phyloP scores from a whole-genome alignment of 331 rosid genomes.

The Rhamnella rubrinervis region DNA sequence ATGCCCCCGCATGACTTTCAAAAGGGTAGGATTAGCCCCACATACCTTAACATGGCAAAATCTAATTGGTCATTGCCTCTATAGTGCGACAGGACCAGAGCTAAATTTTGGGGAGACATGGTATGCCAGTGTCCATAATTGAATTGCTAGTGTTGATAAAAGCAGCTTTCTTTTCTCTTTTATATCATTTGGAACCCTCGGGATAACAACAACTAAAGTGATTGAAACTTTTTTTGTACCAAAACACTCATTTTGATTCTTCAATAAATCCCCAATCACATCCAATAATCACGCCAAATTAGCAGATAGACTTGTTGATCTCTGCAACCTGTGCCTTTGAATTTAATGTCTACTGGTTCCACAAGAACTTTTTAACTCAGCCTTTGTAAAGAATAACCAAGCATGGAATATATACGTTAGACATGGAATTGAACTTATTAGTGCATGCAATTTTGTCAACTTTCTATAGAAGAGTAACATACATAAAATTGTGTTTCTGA shows the following conservation, averaged over 20 bases:
- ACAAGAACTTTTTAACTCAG: too few relatives aligned
- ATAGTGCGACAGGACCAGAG: constrained; percentile 30
- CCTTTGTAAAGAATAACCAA: too few relatives aligned
- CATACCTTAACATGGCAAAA: constrained; percentile 25
- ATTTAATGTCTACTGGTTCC: too few relatives aligned
- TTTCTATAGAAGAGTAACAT: too few relatives aligned
- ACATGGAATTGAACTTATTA: too few relatives aligned
- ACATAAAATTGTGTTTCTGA: too few relatives aligned
- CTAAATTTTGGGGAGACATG: constrained; percentile 37
- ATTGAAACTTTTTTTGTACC: constrained; percentile 20
- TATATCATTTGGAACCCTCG: constrained; percentile 26
- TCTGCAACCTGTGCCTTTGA: too few relatives aligned
- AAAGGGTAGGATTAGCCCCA: constrained; percentile 9
- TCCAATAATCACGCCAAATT: constrained; percentile 45
- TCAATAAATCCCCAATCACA: constrained; percentile 41
- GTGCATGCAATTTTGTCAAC: too few relatives aligned
- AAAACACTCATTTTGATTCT: constrained; percentile 9
- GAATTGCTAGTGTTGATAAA: constrained; percentile 22
- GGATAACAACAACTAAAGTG: constrained; percentile 18
- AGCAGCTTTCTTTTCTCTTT: constrained; percentile 18
- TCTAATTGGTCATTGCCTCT: constrained; percentile 15
- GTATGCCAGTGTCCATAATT: constrained; percentile 41
- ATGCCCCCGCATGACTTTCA: constrained; percentile 22
- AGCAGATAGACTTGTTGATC: too few relatives aligned
- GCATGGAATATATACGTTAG: too few relatives aligned